These are phyloP conservation scores for Cystobasidiaceae sp. DNA, from an alignment of 1,284 basidiomycete species.

Conservation along the genomic window DNA sequence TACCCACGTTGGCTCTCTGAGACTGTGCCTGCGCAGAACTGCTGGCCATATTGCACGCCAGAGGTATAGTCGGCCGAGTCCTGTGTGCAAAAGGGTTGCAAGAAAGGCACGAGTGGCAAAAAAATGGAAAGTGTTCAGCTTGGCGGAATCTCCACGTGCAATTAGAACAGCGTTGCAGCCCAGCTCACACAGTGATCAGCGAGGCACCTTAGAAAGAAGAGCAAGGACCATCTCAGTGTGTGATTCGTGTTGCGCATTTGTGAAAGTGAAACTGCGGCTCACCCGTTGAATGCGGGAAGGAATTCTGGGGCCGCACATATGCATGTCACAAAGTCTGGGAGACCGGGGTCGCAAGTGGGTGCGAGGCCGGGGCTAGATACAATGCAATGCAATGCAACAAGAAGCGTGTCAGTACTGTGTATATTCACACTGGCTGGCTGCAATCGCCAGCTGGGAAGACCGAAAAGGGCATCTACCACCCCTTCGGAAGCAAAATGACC, in stretches of 20 bases:
- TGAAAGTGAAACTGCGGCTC: neutral
- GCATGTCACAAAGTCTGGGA: constrained; percentile 25
- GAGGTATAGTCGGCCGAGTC: neutral
- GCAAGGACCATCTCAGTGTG: too few species aligned
- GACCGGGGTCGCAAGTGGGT: constrained; percentile 19
- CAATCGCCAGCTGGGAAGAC: neutral
- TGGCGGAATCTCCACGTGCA: too few species aligned
- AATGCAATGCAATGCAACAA: neutral
- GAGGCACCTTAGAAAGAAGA: constrained; percentile 21
- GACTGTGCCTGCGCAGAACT: constrained; percentile 3
- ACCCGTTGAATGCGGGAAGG: constrained; percentile 19
- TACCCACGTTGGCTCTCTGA: neutral
- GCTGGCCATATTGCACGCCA: constrained; percentile 4
- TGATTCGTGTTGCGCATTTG: too few species aligned
- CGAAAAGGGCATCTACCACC: neutral
- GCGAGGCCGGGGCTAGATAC: constrained; percentile 26
- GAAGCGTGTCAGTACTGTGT: too few species aligned
- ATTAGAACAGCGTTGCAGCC: too few species aligned
- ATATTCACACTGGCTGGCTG: too few species aligned
- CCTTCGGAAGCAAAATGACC: constrained; percentile 14
- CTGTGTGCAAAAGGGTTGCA: neutral
- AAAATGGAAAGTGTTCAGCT: too few species aligned
- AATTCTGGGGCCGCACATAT: constrained; percentile 13
- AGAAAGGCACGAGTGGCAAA: too few species aligned
- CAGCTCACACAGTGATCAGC: constrained; percentile 21